Percentiles rank a stretch among this genome's conserved stretches.
Conservation (phyloP, 306 rosid genomes). For the Trifolium subterraneum region DNA sequence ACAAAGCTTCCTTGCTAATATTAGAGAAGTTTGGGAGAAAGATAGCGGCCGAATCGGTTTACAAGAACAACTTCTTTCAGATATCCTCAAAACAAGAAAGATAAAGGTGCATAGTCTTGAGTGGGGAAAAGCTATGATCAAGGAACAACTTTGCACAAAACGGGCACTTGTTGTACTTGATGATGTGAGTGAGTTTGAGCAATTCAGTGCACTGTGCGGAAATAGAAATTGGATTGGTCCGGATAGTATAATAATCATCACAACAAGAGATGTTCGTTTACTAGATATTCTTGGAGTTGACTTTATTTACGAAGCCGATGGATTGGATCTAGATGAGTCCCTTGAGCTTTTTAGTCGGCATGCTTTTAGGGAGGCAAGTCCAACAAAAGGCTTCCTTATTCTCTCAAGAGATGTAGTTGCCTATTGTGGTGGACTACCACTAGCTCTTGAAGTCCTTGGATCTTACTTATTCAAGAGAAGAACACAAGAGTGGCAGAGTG, state of each 20-base stretch:
- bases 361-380: slow-evolving; percentile 28
- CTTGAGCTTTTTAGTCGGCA: slow-evolving; percentile 42
- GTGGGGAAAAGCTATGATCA: not conserved
- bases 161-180: slow-evolving; percentile 31
- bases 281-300: slow-evolving; percentile 20
- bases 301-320: slow-evolving; percentile 9
- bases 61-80: slow-evolving; percentile 19
- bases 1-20: not conserved
- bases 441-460: slow-evolving; percentile 52
- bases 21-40: not conserved
- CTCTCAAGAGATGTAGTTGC: slow-evolving; percentile 20
- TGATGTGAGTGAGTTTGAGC: not conserved
- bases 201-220: not conserved
- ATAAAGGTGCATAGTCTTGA: not conserved
- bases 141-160: not conserved
- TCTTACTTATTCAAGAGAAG: slow-evolving; percentile 40
- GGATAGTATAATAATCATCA: slow-evolving; percentile 31
- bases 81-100: not conserved
- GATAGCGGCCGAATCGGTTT: not conserved
- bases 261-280: slow-evolving; percentile 30
- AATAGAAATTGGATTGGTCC: slow-evolving; percentile 19
- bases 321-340: slow-evolving; percentile 5
- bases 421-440: slow-evolving; percentile 50
- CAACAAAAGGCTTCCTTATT: not conserved
- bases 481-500: slow-evolving; percentile 34